phyloP scores from a whole-genome alignment of 2,329 filamentous ascomycete genomes.

The Lojkania enalia region DNA sequence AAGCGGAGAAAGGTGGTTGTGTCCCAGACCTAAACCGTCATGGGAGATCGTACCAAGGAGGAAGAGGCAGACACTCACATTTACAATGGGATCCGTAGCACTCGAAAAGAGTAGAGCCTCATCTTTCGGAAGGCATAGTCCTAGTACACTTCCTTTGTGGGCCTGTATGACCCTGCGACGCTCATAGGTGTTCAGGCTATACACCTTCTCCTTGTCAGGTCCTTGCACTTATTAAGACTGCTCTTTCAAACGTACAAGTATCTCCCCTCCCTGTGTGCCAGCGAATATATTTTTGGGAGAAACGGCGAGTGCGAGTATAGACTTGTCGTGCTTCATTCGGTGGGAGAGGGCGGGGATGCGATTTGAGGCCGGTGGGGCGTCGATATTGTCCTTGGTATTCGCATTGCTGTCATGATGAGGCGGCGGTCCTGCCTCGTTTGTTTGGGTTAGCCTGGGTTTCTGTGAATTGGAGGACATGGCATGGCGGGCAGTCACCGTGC shows the following conservation, averaged over 20 bases:
- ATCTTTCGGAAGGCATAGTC: constrained; percentile 77
- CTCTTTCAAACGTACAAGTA: constrained; percentile 60
- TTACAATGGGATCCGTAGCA: constrained; percentile 90
- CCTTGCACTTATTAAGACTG: not conserved
- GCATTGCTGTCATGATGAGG: constrained; percentile 28
- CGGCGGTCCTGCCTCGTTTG: constrained; percentile 27
- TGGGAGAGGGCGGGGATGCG: constrained; percentile 68
- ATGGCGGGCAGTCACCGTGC: constrained; percentile 7
- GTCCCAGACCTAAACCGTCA: constrained; percentile 68
- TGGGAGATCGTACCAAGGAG: not conserved
- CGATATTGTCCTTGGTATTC: constrained; percentile 20
- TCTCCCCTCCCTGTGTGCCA: constrained; percentile 90
- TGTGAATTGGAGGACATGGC: constrained; percentile 6
- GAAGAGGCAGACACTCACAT: constrained; percentile 53
- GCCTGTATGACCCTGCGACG: constrained; percentile 78
- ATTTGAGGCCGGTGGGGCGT: constrained; percentile 7
- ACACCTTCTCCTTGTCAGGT: constrained; percentile 57
- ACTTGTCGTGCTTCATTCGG: constrained; percentile 74
- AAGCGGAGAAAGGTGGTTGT: constrained; percentile 73
- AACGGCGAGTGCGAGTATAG: constrained; percentile 80
- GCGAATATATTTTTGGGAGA: constrained; percentile 84
- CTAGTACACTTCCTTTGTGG: constrained; percentile 88
- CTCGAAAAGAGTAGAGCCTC: constrained; percentile 82
- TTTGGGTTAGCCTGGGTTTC: constrained; percentile 30
- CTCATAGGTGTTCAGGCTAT: constrained; percentile 87